Conservation (phyloP, 2,329 filamentous ascomycete species). For the Amauroascus niger region DNA sequence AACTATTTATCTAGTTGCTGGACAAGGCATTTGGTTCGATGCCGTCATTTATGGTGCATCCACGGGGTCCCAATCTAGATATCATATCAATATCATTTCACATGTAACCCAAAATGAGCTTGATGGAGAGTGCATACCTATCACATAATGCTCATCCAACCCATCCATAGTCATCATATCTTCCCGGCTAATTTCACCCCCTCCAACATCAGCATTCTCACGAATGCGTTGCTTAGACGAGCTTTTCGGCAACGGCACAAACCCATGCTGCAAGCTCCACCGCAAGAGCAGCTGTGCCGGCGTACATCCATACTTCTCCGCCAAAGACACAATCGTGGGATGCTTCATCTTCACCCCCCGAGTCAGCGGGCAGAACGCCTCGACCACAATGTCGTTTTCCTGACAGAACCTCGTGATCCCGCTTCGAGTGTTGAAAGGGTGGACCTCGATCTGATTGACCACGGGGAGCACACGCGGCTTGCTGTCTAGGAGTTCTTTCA, state of each 20-base stretch:
- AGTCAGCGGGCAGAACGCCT: slow-evolving; percentile 72
- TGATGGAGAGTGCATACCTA: slow-evolving; percentile 3
- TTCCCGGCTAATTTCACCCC: slow-evolving; percentile 21
- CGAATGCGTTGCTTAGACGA: slow-evolving; percentile 51
- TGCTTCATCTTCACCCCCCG: slow-evolving; percentile 61
- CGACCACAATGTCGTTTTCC: slow-evolving; percentile 57
- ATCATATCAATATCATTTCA: not conserved
- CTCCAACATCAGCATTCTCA: slow-evolving; percentile 54
- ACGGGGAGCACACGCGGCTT: slow-evolving; percentile 34
- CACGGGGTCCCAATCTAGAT: slow-evolving; percentile 3
- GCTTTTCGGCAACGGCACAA: slow-evolving; percentile 66
- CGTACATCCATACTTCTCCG: slow-evolving; percentile 59
- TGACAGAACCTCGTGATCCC: slow-evolving; percentile 58
- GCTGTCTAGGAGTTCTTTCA: slow-evolving; percentile 39
- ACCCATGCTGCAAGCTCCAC: slow-evolving; percentile 67
- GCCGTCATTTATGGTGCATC: not conserved
- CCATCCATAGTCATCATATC: slow-evolving; percentile 13
- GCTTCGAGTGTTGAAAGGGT: slow-evolving; percentile 54
- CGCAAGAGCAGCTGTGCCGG: slow-evolving; percentile 65
- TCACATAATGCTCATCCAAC: slow-evolving; percentile 10
- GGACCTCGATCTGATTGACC: slow-evolving; percentile 39
- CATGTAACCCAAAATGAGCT: not conserved
- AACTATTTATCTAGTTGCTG: no score
- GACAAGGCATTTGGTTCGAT: not conserved
- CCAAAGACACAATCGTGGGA: slow-evolving; percentile 50